Evolutionary conservation across 2,329 filamentous ascomycete species (phyloP), one percentile per base, ranked within the genome.

Genomic region (Aspergillus terreus): DNA sequence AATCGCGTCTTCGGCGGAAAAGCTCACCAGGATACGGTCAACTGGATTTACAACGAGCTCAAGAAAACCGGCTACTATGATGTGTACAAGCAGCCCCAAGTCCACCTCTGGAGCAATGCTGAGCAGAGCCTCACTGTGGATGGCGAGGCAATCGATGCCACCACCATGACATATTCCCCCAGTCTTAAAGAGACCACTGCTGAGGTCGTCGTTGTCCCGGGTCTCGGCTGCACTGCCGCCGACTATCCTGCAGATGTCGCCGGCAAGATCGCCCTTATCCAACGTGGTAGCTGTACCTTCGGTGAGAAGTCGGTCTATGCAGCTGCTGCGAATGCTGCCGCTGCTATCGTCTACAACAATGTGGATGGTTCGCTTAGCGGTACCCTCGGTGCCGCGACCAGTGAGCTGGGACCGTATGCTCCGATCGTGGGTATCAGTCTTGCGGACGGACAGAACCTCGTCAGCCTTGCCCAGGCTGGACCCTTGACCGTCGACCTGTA

Each of bases 281-380:
- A 78, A 27, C 84, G 89, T 50, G 89, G 89, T 48, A 76, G 71
- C 1, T 94, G 89, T 64, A 59, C 82, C 6, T 94, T 92, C 59
- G 87, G 84, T 10, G 71, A 78, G 53, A 94, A 94, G 74, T 86
- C 86, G 1, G 78, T 78, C 48, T 73, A 81, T 12, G 88, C 89
- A 5, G 86, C 84, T 40, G 77, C 75, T 45, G 86, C 86, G 1
- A 87, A 88, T 17, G 89, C 89, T 4, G 69, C 82, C 3, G 88
- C 84, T 1, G 86, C 85, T 1, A 72, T 94, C 12, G 77, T 94
- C 46, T 92, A 88, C 72, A 90, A 92, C 75, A 86, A 85, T 58
- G 82, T 83, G 2, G 71, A 78, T 1, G 87, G 82, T 1, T 68
- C 72, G 3, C 71, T 90, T 1, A 77, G 79, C 46, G 89, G 88